Evolutionary conservation across 2,329 filamentous ascomycete genomes (phyloP), one percentile per base, ranked within the genome.

Genomic region (Pseudomassariella vexata): DNA sequence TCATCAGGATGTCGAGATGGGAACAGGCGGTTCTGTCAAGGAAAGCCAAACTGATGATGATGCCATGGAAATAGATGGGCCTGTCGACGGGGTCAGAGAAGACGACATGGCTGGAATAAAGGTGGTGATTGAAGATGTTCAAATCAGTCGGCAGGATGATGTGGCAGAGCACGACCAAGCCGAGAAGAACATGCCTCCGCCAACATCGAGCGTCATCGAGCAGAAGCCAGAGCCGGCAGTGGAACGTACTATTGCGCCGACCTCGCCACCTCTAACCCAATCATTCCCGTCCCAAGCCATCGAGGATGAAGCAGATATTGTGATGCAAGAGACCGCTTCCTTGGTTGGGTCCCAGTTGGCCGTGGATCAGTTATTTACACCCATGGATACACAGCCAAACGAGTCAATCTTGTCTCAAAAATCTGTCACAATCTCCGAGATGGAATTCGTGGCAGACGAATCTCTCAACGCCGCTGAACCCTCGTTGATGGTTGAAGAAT

Each of bases 181-280:
- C 17, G 25, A 28, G 25, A 5, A 18, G 4, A 18, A 11, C 25
- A 17, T 3, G 5, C 4, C 28, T 10, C 10, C 2, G 9, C 9
- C n/a, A n/a, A n/a, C n/a, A n/a, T n/a, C n/a, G n/a, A n/a, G n/a
- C n/a, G n/a, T n/a, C n/a, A 28, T 20, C 17, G 16, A 21, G 11
- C 15, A 10, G 9, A 20, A 9, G 20, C 24, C 17, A 10, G 14
- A 19, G 24, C 11, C 5, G 11, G 9, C 14, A 22, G 9, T 14
- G 12, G 24, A 26, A 26, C 9, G 9, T 12, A 26, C 30, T 30
- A 19, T 20, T 25, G 24, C 26, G 6, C 40, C 41, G 9, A 44
- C 45, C 9, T 51, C 49, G 18, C 45, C 49, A 22, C 44, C 47
- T n/a, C 25, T 40, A 17, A 48, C 46, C 11, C 47, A 46, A 17